phyloP scores from a whole-genome alignment of 1,139 yeast species.

The Taphrina pruni region DNA sequence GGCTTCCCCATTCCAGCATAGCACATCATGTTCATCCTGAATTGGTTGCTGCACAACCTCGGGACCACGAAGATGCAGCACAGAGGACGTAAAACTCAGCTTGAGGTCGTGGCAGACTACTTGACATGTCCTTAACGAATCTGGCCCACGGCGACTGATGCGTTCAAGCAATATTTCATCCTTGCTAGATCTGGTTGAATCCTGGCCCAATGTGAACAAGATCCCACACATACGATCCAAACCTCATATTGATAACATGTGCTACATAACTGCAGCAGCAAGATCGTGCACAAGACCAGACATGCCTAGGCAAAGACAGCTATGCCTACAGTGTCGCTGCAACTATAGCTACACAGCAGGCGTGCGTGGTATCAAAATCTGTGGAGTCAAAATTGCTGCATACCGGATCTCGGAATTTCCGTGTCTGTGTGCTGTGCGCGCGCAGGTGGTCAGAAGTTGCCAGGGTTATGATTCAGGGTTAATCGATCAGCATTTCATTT shows the following conservation, averaged over 20 bases:
- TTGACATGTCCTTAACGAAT: constrained; percentile 34
- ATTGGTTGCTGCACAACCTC: constrained; percentile 41
- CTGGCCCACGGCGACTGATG: constrained; percentile 46
- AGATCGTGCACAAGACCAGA: no score
- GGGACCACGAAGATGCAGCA: constrained; percentile 90
- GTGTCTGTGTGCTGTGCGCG: not conserved
- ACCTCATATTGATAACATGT: not conserved
- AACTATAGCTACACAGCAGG: no score
- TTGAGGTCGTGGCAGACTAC: constrained; percentile 45
- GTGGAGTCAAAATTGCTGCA: no score
- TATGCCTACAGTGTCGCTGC: no score
- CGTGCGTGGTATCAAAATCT: no score
- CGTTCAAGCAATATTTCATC: constrained; percentile 25
- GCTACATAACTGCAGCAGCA: not conserved
- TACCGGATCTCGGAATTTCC: not conserved
- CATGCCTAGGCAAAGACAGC: no score
- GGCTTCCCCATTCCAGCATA: constrained; percentile 41
- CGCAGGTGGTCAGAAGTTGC: not conserved
- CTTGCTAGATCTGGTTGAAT: constrained; percentile 19
- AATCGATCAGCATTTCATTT: constrained; percentile 25
- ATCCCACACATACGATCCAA: constrained; percentile 49
- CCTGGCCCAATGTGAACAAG: constrained; percentile 43
- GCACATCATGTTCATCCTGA: constrained; percentile 28
- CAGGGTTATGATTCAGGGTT: constrained; percentile 23
- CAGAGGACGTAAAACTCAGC: constrained; percentile 61